Base-by-base conservation (phyloP, 495 filamentous ascomycete species). In the Penicillium bialowiezense region DNA sequence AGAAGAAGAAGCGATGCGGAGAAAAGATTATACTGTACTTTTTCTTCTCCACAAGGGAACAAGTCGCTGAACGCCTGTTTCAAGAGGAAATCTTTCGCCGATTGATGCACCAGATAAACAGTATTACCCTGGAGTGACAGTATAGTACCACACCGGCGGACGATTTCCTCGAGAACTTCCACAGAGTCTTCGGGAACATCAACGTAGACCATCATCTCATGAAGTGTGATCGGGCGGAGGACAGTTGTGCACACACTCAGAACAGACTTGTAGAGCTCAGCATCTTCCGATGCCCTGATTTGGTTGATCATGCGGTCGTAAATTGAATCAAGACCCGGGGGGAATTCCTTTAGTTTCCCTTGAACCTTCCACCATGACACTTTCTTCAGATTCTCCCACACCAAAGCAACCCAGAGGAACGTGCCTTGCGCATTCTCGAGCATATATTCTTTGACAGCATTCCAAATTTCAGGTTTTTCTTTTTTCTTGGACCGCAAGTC, bases 31-130 rank as follows among this genome's bases (percentile, higher is more conserved):
- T 59, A 35, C 42, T 72, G 71, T 28, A 45, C 18, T 13, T 58
- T 21, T 14, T 60, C 56, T 18, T 37, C 17, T 38, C 48, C 53
- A 4, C 20, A 9, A 20, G 58, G 53, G 40, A 60, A 59, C 14
- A 65, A 44, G 26, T 53, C 18, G 19, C 33, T 19, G 19, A 8
- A 19, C 26, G 39, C 23, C 34, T 10, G n/a, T 49, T n/a, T 20
- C 34, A 38, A 23, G 5, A 73, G 42, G 46, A 58, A 73, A 37
- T 75, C 70, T 39, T 68, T 69, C 5, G 62, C 71, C 5, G 71
- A 76, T 44, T 71, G 70, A 58, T 74, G 67, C 17, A 76, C 47
- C 18, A 74, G 54, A 18, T 50, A 64, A 35, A 76, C 48, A 0
- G 34, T 54, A 31, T 55, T 15, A 5, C 65, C 48, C 35, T 50